These are phyloP conservation scores for Penicillium sp. DNA, from an alignment of 2,329 filamentous ascomycete genomes.

Conservation along the genomic window DNA sequence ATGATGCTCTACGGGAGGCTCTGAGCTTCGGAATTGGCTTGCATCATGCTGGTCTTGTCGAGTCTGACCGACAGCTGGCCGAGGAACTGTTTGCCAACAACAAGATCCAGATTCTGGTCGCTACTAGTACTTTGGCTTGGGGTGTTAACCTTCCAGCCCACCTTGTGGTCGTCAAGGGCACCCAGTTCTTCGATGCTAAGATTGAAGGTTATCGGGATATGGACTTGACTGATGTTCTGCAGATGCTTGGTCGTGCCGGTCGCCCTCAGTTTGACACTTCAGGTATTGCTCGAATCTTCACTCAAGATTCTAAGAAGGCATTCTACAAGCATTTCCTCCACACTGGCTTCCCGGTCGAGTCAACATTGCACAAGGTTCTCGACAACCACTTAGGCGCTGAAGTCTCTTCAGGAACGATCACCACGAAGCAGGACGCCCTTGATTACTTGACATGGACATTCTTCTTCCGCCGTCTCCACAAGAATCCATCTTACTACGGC, in stretches of 20 bases:
- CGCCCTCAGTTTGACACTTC: slow-evolving; percentile 95
- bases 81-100: slow-evolving; percentile 96
- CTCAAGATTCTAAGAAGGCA: slow-evolving; percentile 94
- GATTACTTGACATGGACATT: slow-evolving; percentile 99
- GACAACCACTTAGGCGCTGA: slow-evolving; percentile 97
- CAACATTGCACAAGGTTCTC: slow-evolving; percentile 89
- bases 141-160: slow-evolving; percentile 97
- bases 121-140: slow-evolving; percentile 95
- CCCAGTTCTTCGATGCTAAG: slow-evolving; percentile 97
- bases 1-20: slow-evolving; percentile 89
- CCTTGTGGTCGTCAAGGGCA: slow-evolving; percentile 95
- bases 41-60: slow-evolving; percentile 94
- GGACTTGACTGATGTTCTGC: slow-evolving; percentile 95
- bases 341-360: slow-evolving; percentile 96
- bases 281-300: slow-evolving; percentile 95
- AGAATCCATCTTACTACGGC: slow-evolving; percentile 97
- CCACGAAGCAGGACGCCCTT: slow-evolving; percentile 92
- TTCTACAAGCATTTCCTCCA: slow-evolving; percentile 99
- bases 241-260: slow-evolving; percentile 95
- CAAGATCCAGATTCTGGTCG: slow-evolving; percentile 95
- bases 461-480: slow-evolving; percentile 95
- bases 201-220: slow-evolving; percentile 98
- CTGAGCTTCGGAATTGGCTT: slow-evolving; percentile 95
- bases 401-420: slow-evolving; percentile 86
- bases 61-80: slow-evolving; percentile 84